Evolutionary conservation across 306 rosid genomes (phyloP).

Genomic region (Coriaria nepalensis): DNA sequence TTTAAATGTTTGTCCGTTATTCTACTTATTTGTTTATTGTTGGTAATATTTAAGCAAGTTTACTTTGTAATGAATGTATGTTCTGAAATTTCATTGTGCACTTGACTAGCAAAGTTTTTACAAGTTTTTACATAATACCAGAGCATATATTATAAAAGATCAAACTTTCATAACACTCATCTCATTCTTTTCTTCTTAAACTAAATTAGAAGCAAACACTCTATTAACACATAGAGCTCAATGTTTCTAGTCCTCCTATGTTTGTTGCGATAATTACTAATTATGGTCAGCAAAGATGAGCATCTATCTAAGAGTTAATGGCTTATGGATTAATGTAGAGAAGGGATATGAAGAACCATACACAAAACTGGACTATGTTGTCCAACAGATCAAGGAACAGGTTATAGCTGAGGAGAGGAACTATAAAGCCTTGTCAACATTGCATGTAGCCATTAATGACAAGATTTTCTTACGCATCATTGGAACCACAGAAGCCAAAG

Average conservation of each 20-base stretch:
- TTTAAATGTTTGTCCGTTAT: too few relatives aligned
- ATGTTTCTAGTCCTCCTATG: not conserved
- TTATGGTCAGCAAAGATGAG: conserved; percentile 3
- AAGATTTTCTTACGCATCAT: conserved; percentile 6
- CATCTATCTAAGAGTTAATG: not conserved
- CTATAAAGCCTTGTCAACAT: not conserved
- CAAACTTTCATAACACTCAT: too few relatives aligned
- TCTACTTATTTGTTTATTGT: too few relatives aligned
- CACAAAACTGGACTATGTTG: not conserved
- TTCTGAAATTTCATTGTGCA: too few relatives aligned
- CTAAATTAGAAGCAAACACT: too few relatives aligned
- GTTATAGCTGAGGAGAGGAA: not conserved
- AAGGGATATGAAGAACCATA: conserved; percentile 3
- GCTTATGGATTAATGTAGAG: not conserved
- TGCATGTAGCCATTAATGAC: not conserved
- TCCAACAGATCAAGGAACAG: not conserved
- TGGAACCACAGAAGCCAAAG: not conserved
- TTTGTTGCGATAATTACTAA: conserved; percentile 4
- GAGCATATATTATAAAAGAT: too few relatives aligned
- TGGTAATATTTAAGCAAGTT: too few relatives aligned
- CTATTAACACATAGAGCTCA: too few relatives aligned
- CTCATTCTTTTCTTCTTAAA: too few relatives aligned
- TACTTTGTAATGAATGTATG: too few relatives aligned
- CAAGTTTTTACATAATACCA: too few relatives aligned
- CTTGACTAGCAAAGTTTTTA: too few relatives aligned